Base-by-base conservation (phyloP, 2,329 filamentous ascomycete species). In the Xylariaceae sp. region DNA sequence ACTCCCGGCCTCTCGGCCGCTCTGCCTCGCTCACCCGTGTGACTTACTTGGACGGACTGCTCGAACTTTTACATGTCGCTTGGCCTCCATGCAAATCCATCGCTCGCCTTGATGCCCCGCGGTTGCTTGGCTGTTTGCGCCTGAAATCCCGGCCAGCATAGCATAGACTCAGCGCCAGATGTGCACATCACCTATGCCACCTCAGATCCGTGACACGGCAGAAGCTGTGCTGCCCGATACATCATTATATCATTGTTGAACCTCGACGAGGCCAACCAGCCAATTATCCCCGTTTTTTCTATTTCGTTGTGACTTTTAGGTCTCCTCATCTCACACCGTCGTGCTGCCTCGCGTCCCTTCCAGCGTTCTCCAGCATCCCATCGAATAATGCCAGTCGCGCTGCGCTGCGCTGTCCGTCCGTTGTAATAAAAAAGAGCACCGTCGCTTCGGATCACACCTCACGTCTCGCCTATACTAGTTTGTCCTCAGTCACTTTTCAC, bases 121-220 rank as follows among this genome's bases (percentile, higher is more conserved):
- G 23, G 23, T 30, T 30, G 49, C 30, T 7, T 41, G 23, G 47
- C 51, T 5, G 37, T 23, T 48, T 53, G 45, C 56, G 55, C 60
- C 60, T 51, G 57, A 4, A 48, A 41, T 56, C 56, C 17, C 41
- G 51, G 58, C 60, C 51, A 17, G 34, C 56, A 44, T 58, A 30
- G 48, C 48, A 50, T 50, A 50, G n/a, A 30, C 23, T 30, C 48
- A 45, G n/a, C 51, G 23, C 34, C 49, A 30, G 18, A 56, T 57
- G 63, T 66, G 60, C 60, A 59, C 37, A 10, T 41, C 23, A 30
- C 63, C 37, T 61, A 65, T 67, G 63, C 60, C 58, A 62, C 61
- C 62, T 61, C 61, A 34, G 64, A 61, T 61, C 60, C 55, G 66
- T 68, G 53, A 66, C 57, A 64, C 67, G 62, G 58, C 63, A 66